A percentile compares a stretch with the other conserved stretches of the same genome.
Conservation (phyloP, 306 rosid species). For the Elaeagnus macrophylla region DNA sequence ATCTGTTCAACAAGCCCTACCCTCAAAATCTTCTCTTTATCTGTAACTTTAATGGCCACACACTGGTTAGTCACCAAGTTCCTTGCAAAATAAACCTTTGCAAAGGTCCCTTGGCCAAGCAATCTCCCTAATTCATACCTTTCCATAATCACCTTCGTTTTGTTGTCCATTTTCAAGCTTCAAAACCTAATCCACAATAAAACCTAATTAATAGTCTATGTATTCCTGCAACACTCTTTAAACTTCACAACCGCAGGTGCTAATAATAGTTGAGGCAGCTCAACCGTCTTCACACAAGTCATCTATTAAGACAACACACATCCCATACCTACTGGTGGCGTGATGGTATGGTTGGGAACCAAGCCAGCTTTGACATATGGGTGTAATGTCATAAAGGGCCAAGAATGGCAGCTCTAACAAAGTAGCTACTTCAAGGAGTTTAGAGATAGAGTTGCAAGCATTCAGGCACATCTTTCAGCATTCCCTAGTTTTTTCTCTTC, state of each 20-base stretch:
- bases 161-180: conserved; percentile 41
- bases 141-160: conserved; percentile 3
- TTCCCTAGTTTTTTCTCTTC: conserved; percentile 36
- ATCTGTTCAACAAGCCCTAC: conserved; percentile 17
- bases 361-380: conserved; percentile 15
- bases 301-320: conserved; percentile 34
- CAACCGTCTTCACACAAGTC: conserved; percentile 59
- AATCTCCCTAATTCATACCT: conserved; percentile 20
- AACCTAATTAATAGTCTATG: conserved; percentile 1
- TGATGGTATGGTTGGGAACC: conserved; percentile 31
- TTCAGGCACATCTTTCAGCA: conserved; percentile 79
- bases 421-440: conserved; percentile 29
- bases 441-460: conserved; percentile 20
- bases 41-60: conserved; percentile 17
- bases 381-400: conserved; percentile 25
- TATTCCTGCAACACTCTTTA: conserved; percentile 14
- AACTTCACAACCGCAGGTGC: conserved; percentile 13
- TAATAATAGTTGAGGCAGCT: conserved; percentile 17
- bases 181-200: conserved; percentile 16
- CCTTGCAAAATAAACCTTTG: conserved; percentile 17
- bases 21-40: conserved; percentile 14
- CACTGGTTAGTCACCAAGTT: conserved; percentile 15
- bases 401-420: conserved; percentile 18
- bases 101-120: conserved; percentile 21
- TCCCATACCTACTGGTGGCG: conserved; percentile 24